Evolutionary conservation across 2,329 filamentous ascomycete genomes (phyloP).

Genomic region (Calcarisporium arbuscula): DNA sequence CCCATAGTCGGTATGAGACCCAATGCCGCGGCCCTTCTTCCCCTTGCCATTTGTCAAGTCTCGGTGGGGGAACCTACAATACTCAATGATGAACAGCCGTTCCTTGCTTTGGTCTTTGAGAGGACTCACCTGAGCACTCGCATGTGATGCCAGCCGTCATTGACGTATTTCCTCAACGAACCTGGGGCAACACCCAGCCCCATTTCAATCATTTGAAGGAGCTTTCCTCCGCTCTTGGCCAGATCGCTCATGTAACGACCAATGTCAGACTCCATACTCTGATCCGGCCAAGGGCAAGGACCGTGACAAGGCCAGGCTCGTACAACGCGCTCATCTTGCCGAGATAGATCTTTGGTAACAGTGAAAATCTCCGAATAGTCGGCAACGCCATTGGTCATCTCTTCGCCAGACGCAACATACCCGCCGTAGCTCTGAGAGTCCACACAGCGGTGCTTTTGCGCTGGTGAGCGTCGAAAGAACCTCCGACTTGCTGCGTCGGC

Average conservation of each 20-base stretch:
- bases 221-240: slow-evolving; percentile 33
- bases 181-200: slow-evolving; percentile 34
- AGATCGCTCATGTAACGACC: slow-evolving; percentile 34
- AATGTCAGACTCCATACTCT: slow-evolving; percentile 32
- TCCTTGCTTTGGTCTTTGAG: neutral
- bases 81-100: neutral
- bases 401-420: slow-evolving; percentile 43
- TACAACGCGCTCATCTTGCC: slow-evolving; percentile 30
- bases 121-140: slow-evolving; percentile 33
- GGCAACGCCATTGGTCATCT: slow-evolving; percentile 40
- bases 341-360: slow-evolving; percentile 39
- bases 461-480: slow-evolving; percentile 31
- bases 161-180: slow-evolving; percentile 33
- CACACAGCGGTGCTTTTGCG: slow-evolving; percentile 35
- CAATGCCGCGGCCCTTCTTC: slow-evolving; percentile 42
- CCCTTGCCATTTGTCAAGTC: slow-evolving; percentile 40
- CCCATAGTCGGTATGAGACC: slow-evolving; percentile 46
- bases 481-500: slow-evolving; percentile 29
- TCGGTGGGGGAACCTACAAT: slow-evolving; percentile 22
- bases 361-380: slow-evolving; percentile 49
- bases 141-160: slow-evolving; percentile 47
- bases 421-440: slow-evolving; percentile 40
- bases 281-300: slow-evolving; percentile 40
- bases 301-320: slow-evolving; percentile 43
- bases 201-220: slow-evolving; percentile 39